phyloP scores from a whole-genome alignment of 2,329 filamentous ascomycete genomes.

The Cytospora piceae region DNA sequence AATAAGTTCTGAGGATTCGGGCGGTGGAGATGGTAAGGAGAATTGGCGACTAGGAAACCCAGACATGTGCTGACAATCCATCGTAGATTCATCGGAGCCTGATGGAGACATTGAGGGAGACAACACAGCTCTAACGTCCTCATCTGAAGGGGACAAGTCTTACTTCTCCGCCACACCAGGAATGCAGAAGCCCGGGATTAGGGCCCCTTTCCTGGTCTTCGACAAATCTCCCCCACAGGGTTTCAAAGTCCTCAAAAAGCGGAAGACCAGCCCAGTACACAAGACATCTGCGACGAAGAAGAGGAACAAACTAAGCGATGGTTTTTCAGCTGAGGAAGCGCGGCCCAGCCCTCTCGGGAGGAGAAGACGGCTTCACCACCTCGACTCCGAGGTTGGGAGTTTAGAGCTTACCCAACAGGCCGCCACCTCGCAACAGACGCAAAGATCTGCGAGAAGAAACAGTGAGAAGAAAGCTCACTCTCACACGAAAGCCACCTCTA shows the following conservation, averaged over 20 bases:
- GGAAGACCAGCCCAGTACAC: background rate
- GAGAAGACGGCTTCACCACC: constrained; percentile 17
- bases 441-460: constrained; percentile 1
- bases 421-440: constrained; percentile 15
- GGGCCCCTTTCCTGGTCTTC: constrained; percentile 32
- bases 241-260: constrained; percentile 33
- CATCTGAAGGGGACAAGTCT: background rate
- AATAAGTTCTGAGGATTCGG: background rate
- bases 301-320: constrained; percentile 14
- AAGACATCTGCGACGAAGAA: background rate
- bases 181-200: constrained; percentile 6
- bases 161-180: constrained; percentile 1
- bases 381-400: constrained; percentile 24
- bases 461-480: constrained; percentile 23
- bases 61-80: background rate
- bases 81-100: background rate
- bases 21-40: constrained; percentile 11
- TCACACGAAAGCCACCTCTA: background rate
- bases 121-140: background rate
- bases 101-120: background rate
- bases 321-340: constrained; percentile 25
- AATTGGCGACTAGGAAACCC: background rate
- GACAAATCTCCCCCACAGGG: constrained; percentile 31
- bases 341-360: constrained; percentile 8
- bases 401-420: constrained; percentile 34